These are phyloP conservation scores for Plantago major DNA, from an alignment of 257 asterid species.

Conservation along the genomic window DNA sequence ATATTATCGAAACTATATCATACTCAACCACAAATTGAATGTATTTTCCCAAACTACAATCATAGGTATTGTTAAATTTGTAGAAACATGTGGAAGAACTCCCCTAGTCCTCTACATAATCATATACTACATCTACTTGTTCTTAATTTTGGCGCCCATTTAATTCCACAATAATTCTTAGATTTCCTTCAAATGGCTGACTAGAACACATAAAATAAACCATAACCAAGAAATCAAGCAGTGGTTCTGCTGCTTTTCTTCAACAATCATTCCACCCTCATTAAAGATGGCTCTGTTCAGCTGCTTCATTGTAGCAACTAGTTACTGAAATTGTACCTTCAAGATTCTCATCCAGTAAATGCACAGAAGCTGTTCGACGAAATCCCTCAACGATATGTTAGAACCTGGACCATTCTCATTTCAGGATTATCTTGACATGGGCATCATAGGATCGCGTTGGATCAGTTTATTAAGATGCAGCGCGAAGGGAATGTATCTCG, in stretches of 20 bases:
- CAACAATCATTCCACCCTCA: constrained; percentile 39
- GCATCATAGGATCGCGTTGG: constrained; percentile 36
- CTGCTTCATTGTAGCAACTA: constrained; percentile 29
- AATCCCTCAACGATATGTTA: constrained; percentile 59
- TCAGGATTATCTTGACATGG: constrained; percentile 52
- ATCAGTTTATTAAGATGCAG: constrained; percentile 47
- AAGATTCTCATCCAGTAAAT: constrained; percentile 11
- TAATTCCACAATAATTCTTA: too few relatives aligned
- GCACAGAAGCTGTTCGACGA: constrained; percentile 70
- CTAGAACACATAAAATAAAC: neutral
- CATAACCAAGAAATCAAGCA: constrained; percentile 1
- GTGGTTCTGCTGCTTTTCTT: constrained; percentile 17
- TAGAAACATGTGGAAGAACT: too few relatives aligned
- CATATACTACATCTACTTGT: too few relatives aligned
- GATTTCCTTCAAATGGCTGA: too few relatives aligned
- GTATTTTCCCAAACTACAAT: too few relatives aligned
- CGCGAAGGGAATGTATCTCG: constrained; percentile 44
- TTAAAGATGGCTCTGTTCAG: constrained; percentile 41
- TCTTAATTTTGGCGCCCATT: too few relatives aligned
- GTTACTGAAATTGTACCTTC: constrained; percentile 37
- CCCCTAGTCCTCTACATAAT: too few relatives aligned
- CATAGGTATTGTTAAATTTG: too few relatives aligned
- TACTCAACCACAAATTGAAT: too few relatives aligned
- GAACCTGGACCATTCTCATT: constrained; percentile 67
- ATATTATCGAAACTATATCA: too few relatives aligned